These are phyloP conservation scores for Aspergillus carlsbadensis DNA, from an alignment of 495 filamentous ascomycete genomes.

Conservation along the genomic window DNA sequence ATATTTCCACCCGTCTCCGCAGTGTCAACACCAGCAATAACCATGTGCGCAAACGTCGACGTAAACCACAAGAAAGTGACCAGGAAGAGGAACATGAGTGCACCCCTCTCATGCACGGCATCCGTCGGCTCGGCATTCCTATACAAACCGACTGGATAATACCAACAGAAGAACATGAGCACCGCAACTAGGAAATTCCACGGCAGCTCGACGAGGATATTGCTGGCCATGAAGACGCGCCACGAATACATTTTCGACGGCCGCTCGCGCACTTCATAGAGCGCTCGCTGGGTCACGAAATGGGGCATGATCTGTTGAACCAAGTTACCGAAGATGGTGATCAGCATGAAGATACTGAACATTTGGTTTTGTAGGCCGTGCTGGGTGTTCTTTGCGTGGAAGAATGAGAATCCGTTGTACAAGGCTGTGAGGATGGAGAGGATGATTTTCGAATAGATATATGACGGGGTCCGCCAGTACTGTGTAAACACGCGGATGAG, in stretches of 20 bases:
- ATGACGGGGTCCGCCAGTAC: constrained; percentile 60
- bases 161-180: constrained; percentile 64
- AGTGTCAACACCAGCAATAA: constrained; percentile 60
- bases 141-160: constrained; percentile 67
- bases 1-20: constrained; percentile 62
- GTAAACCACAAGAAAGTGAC: constrained; percentile 57
- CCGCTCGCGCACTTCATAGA: constrained; percentile 73
- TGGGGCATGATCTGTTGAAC: constrained; percentile 77
- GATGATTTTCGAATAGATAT: constrained; percentile 57
- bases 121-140: constrained; percentile 47
- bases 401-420: constrained; percentile 93
- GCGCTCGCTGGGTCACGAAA: constrained; percentile 62
- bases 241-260: constrained; percentile 75
- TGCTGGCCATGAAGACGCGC: constrained; percentile 66
- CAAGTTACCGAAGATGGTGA: constrained; percentile 79
- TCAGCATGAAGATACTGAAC: constrained; percentile 85
- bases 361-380: constrained; percentile 91
- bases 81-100: constrained; percentile 57
- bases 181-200: constrained; percentile 65
- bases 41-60: constrained; percentile 64
- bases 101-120: constrained; percentile 49
- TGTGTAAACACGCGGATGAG: constrained; percentile 52
- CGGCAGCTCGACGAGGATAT: constrained; percentile 74
- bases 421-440: constrained; percentile 54
- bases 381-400: constrained; percentile 65